Evolutionary conservation across 331 rosid species (phyloP), one percentile per base, ranked within the genome.

Genomic region (Phaseolus coccineus): DNA sequence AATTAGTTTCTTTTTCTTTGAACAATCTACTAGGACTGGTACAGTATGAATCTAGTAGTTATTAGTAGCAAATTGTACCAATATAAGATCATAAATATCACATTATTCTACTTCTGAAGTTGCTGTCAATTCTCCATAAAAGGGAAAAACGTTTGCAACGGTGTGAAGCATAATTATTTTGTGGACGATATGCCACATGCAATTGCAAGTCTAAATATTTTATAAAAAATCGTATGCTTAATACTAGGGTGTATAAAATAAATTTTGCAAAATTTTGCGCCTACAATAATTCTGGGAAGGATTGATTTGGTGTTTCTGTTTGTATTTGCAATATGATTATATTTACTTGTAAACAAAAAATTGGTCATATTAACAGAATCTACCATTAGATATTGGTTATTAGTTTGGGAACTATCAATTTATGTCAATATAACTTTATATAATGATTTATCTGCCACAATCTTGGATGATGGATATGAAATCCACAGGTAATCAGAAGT

Each of bases 401-500:
- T 39, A 71, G 58, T 71, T 77, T 55, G 11, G 11, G 57, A 65
- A 2, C 35, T 64, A 31, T 48, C 68, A 73, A 64, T 55, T 79
- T 67, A 69, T 69, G 59, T 74, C 69, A 40, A 39, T 82, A 56
- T 82, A 28, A 73, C 8, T 64, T 75, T 62, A 53, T 73, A 28
- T 47, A 31, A 48, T 55, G 71, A 22, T 56, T 77, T 67, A 69
- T 78, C 53, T 46, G 50, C 24, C 35, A 25, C 33, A 56, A 69
- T 69, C 73, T 42, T 79, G 82, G 77, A 52, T 80, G 77, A 67
- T 80, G 83, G 52, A 71, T 76, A 66, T 69, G 40, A 75, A 72
- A 66, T 59, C 79, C 55, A 73, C 87, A 96, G 99, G 84, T 96
- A 28, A 90, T 96, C 78, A 89, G 99, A 91, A 93, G 99, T 76